These are phyloP conservation scores for Monosporascus sp. DNA, from an alignment of 2,329 filamentous ascomycete genomes.

Conservation along the genomic window DNA sequence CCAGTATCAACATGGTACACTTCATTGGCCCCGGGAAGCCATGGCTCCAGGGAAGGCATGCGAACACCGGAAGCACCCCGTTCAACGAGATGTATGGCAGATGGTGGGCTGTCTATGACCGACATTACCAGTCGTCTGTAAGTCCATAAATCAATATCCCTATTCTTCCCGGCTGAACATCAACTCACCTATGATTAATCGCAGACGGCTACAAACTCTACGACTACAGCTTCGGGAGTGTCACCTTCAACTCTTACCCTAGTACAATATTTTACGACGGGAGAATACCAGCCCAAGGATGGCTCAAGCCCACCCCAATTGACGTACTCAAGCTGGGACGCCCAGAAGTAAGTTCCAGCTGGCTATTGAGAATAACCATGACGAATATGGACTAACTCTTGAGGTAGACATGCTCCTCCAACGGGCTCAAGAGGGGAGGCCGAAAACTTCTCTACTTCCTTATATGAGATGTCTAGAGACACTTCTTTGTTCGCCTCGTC, in stretches of 20 bases:
- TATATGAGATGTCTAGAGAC: constrained; percentile 80
- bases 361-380: background rate
- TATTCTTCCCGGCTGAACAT: constrained; percentile 3
- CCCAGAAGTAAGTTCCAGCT: constrained; percentile 40
- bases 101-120: constrained; percentile 95
- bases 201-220: constrained; percentile 1
- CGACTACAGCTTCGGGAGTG: constrained; percentile 1
- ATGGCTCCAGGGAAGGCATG: constrained; percentile 64
- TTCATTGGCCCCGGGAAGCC: constrained; percentile 93
- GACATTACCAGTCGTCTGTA: constrained; percentile 63
- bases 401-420: constrained; percentile 55
- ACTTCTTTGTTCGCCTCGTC: constrained; percentile 64
- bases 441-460: constrained; percentile 69
- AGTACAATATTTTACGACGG: constrained; percentile 49
- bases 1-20: constrained; percentile 83
- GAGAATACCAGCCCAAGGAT: constrained; percentile 40
- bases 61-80: constrained; percentile 49
- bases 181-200: constrained; percentile 16
- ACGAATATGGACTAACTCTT: constrained; percentile 8
- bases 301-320: constrained; percentile 25
- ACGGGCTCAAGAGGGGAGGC: constrained; percentile 75
- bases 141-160: constrained; percentile 14
- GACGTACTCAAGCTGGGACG: constrained; percentile 41
- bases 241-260: constrained; percentile 33
- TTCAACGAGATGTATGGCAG: constrained; percentile 79